phyloP scores from a whole-genome alignment of 805 yeast genomes.

The Yamadazyma akitaensis region DNA sequence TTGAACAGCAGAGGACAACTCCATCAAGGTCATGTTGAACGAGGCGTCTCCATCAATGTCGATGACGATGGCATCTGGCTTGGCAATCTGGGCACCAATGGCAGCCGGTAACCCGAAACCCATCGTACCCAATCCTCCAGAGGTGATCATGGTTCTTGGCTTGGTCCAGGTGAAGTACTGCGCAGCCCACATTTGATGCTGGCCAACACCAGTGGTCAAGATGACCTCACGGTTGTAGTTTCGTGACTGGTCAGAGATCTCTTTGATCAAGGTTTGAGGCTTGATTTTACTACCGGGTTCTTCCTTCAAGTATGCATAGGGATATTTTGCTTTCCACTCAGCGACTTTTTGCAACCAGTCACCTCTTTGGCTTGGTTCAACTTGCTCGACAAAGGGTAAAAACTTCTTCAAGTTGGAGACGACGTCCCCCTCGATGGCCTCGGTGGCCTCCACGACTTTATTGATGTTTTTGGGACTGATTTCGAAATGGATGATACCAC shows the following conservation, averaged over 20 bases:
- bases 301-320: slow-evolving; percentile 78
- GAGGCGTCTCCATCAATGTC: slow-evolving; percentile 99
- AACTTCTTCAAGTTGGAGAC: slow-evolving; percentile 69
- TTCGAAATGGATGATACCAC: slow-evolving; percentile 97
- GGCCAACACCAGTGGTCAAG: slow-evolving; percentile 98
- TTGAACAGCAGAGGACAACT: slow-evolving; percentile 91
- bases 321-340: slow-evolving; percentile 83
- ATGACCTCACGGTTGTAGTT: slow-evolving; percentile 69
- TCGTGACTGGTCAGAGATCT: slow-evolving; percentile 68
- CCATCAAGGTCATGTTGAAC: slow-evolving; percentile 96
- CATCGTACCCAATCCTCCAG: slow-evolving; percentile 99
- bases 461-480: slow-evolving; percentile 95
- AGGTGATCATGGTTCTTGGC: slow-evolving; percentile 94
- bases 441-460: slow-evolving; percentile 94
- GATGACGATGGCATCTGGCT: slow-evolving; percentile 90
- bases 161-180: slow-evolving; percentile 93
- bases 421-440: slow-evolving; percentile 96
- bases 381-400: slow-evolving; percentile 65
- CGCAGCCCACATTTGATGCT: slow-evolving; percentile 99
- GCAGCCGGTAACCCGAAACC: slow-evolving; percentile 98
- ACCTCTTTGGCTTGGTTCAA: slow-evolving; percentile 53
- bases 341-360: slow-evolving; percentile 76
- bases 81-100: slow-evolving; percentile 96
- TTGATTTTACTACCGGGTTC: slow-evolving; percentile 77
- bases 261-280: slow-evolving; percentile 88